phyloP scores from a whole-genome alignment of 257 asterid genomes.

The Solanum lycopersicoides region DNA sequence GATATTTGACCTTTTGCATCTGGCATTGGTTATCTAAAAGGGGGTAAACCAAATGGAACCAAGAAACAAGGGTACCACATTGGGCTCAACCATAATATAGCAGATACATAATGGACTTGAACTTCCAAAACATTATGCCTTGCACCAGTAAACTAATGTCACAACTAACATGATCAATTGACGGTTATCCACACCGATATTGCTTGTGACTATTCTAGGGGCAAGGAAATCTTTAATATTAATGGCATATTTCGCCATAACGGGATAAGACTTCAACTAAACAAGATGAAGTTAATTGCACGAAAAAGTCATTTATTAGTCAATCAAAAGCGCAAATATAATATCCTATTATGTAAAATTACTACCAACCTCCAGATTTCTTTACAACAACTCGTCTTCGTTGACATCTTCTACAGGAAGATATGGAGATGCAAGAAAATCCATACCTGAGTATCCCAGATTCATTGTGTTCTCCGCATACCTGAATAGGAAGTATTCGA shows the following conservation, averaged over 20 bases:
- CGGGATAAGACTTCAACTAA: background rate
- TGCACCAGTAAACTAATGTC: background rate
- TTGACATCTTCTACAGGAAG: conserved; percentile 22
- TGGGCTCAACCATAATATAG: background rate
- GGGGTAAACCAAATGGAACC: background rate
- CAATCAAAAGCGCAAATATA: background rate
- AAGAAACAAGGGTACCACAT: background rate
- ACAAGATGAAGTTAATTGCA: background rate
- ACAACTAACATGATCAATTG: background rate
- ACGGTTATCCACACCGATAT: background rate
- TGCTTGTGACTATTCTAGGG: background rate
- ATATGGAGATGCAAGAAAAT: conserved; percentile 45
- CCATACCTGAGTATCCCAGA: conserved; percentile 10
- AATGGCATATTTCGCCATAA: background rate
- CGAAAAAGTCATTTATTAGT: background rate
- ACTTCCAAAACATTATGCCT: background rate
- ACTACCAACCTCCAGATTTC: conserved; percentile 35
- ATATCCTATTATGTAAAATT: background rate
- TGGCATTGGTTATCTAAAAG: background rate
- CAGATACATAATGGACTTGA: background rate
- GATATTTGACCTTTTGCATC: background rate
- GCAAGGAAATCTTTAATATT: background rate
- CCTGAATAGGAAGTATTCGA: background rate
- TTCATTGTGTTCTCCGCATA: no score
- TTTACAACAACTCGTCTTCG: conserved; percentile 22